phyloP scores from a whole-genome alignment of 371 early-diverging fungal genomes.

The Mortierella sp. region DNA sequence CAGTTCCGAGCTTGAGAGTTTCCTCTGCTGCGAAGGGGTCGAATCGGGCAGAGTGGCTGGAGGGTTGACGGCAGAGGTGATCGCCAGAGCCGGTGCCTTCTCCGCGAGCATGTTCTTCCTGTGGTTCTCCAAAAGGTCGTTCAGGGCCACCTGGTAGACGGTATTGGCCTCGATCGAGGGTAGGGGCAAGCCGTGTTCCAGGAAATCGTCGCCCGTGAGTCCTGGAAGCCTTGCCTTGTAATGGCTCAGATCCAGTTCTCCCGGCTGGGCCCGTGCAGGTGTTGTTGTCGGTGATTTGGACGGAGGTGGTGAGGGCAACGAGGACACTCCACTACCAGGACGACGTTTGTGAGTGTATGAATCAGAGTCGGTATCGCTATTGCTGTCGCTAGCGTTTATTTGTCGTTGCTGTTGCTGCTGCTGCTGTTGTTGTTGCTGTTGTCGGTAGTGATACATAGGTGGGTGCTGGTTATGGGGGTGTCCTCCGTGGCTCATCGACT shows the following conservation, averaged over 20 bases:
- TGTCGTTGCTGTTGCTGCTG: not conserved
- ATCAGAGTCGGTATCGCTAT: slow-evolving; percentile 11
- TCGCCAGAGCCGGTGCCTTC: slow-evolving; percentile 21
- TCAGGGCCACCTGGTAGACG: slow-evolving; percentile 33
- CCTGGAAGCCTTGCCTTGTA: slow-evolving; percentile 34
- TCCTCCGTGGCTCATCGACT: slow-evolving; percentile 49
- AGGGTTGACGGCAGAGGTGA: slow-evolving; percentile 24
- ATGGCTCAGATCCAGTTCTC: slow-evolving; percentile 17
- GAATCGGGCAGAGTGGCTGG: slow-evolving; percentile 14
- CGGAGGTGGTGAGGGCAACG: slow-evolving; percentile 28
- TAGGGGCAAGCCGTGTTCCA: slow-evolving; percentile 13
- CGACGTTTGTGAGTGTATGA: slow-evolving; percentile 10
- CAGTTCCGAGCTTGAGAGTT: slow-evolving; percentile 28
- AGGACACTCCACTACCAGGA: slow-evolving; percentile 1
- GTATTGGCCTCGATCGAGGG: slow-evolving; percentile 27
- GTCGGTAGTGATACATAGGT: slow-evolving; percentile 15
- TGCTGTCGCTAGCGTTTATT: not conserved
- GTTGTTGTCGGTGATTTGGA: slow-evolving; percentile 13
- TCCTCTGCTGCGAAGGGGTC: slow-evolving; percentile 6
- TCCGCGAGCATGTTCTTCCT: slow-evolving; percentile 26
- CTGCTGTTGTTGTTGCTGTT: not conserved
- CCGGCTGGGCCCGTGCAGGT: slow-evolving; percentile 15
- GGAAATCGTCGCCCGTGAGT: slow-evolving; percentile 30
- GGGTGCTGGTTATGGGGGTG: slow-evolving; percentile 34
- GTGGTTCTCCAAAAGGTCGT: slow-evolving; percentile 38